Conservation (phyloP, 768 basidiomycete genomes). For the Cantharellus cinnabarinus region DNA sequence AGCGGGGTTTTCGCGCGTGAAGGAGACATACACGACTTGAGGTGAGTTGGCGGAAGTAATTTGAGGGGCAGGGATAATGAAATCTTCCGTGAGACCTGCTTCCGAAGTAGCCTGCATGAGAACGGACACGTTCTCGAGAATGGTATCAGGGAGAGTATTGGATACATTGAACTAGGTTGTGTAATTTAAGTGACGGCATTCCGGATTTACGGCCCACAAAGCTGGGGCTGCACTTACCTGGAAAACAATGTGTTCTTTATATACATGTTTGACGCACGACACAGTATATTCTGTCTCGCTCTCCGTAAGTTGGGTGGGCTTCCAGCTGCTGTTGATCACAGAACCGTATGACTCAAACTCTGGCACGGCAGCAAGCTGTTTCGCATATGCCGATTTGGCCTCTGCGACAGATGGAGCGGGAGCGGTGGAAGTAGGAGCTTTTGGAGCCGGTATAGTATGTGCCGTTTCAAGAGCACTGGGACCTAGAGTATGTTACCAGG, state of each 20-base stretch:
- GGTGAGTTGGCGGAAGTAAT: conserved; percentile 53
- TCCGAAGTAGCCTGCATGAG: conserved; percentile 71
- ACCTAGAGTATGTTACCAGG: conserved; percentile 23
- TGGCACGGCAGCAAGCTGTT: conserved; percentile 70
- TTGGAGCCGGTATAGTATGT: conserved; percentile 37
- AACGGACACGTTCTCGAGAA: conserved; percentile 84
- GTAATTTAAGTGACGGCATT: not conserved
- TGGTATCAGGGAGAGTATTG: conserved; percentile 89
- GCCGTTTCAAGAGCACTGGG: conserved; percentile 78
- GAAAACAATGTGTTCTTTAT: conserved; percentile 89
- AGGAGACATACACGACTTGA: conserved; percentile 82
- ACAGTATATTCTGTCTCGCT: conserved; percentile 97
- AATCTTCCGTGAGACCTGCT: conserved; percentile 68
- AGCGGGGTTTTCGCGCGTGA: conserved; percentile 60
- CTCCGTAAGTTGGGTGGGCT: conserved; percentile 73
- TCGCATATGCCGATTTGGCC: conserved; percentile 67
- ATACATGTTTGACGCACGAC: conserved; percentile 89
- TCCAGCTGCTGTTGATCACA: conserved; percentile 67
- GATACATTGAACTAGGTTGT: conserved; percentile 73
- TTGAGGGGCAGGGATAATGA: conserved; percentile 68
- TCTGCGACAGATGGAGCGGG: conserved; percentile 61
- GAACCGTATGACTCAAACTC: conserved; percentile 72
- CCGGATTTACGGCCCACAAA: not conserved
- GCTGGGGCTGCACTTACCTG: conserved; percentile 35
- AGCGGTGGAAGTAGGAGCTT: conserved; percentile 28